Percentiles rank a stretch among this genome's conserved stretches.
phyloP scores from a whole-genome alignment of 495 filamentous ascomycete genomes.

The Aspergillus asperescens region DNA sequence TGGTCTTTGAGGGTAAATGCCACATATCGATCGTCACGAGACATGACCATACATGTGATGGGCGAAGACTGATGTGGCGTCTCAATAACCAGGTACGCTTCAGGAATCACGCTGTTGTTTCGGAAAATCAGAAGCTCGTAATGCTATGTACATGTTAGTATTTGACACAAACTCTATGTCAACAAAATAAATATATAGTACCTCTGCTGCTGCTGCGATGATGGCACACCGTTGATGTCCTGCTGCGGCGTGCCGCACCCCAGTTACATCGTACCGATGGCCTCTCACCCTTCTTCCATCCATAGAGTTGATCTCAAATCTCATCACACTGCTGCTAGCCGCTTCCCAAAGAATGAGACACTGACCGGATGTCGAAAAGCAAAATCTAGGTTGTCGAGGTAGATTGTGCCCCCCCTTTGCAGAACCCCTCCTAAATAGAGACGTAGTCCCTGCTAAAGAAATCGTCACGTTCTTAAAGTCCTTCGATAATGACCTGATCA shows the following conservation, averaged over 20 bases:
- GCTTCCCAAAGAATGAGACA: slow-evolving; percentile 23
- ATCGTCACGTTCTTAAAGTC: slow-evolving; percentile 20
- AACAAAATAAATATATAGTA: background rate
- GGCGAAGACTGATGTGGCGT: slow-evolving; percentile 10
- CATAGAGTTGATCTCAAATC: slow-evolving; percentile 15
- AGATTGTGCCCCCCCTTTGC: slow-evolving; percentile 11
- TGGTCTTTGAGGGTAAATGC: slow-evolving; percentile 24
- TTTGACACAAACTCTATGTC: background rate
- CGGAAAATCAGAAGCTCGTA: slow-evolving; percentile 24
- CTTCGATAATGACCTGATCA: slow-evolving; percentile 16
- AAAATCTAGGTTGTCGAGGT: slow-evolving; percentile 18
- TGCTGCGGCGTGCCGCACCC: slow-evolving; percentile 22
- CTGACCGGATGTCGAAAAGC: slow-evolving; percentile 21
- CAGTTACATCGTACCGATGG: slow-evolving; percentile 21
- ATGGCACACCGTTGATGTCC: slow-evolving; percentile 22
- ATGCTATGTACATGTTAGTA: slow-evolving; percentile 15
- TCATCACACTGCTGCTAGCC: slow-evolving; percentile 19
- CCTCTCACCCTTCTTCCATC: slow-evolving; percentile 14
- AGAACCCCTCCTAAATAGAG: slow-evolving; percentile 16
- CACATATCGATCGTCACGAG: slow-evolving; percentile 24
- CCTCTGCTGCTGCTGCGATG: slow-evolving; percentile 22
- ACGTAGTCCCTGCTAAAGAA: slow-evolving; percentile 14
- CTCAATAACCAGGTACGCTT: slow-evolving; percentile 20
- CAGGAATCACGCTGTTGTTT: slow-evolving; percentile 8
- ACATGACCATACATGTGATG: slow-evolving; percentile 23